Evolutionary conservation across 768 basidiomycete species (phyloP), one percentile per base, ranked within the genome.

Genomic region (Kockovaella imperatae): DNA sequence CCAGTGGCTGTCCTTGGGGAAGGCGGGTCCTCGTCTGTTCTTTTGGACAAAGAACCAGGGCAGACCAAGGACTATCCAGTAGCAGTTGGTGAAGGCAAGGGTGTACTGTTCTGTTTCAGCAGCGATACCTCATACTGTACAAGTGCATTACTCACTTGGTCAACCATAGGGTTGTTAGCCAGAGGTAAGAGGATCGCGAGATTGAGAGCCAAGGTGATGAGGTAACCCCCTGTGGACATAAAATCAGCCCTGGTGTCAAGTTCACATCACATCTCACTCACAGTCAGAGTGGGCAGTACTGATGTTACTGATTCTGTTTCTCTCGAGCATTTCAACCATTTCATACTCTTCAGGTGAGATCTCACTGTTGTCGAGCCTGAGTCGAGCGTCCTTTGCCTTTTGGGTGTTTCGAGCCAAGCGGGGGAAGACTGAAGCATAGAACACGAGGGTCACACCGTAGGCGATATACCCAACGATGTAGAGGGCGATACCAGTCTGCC

Each of bases 271-370:
- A 43, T 21, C 7, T 13, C 3, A 56, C 77, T 40, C 39, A 86
- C 86, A 46, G 46, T 46, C 41, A 11, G 43, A 52, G 36, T 52
- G 50, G 8, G 45, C 50, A 35, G 83, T 87, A 61, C 82, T 84
- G 54, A 87, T 84, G 58, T 86, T 87, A 61, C 86, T 85, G 49
- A 89, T 83, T 53, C 81, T 73, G 52, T 86, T 89, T 77, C 86
- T 86, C 72, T 87, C 84, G 35, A 87, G 59, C 26, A 82, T 83
- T 59, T 87, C 84, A 59, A 84, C 84, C 15, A 54, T 62, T 59
- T 87, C 86, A 54, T 83, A 86, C 53, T 77, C 81, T 45, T 82
- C 82, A 13, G 72, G 69, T 0, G 74, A 58, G 10, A 82, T 79
- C 50, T 82, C 78, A 0, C 83, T 82, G 0, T 73, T 74, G 41